A percentile compares a stretch with the other conserved stretches of the same genome.
Evolutionary conservation across 352 stramenopile species (phyloP).

Genomic region (Phytopythium ostracodes): DNA sequence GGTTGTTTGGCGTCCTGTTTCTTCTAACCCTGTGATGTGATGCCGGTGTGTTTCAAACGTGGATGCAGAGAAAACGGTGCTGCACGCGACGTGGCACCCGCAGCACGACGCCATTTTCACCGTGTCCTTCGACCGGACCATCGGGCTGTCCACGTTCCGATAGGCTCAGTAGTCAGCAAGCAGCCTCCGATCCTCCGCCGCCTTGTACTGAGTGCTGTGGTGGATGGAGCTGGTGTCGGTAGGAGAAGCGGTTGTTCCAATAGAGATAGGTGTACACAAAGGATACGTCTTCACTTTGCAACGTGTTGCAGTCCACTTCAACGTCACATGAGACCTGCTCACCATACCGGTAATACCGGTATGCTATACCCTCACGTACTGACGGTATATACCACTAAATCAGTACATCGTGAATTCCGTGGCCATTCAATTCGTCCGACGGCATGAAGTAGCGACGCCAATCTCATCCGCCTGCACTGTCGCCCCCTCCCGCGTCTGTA

Average conservation of each 20-base stretch:
- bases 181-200: background rate
- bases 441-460: background rate
- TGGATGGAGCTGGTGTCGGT: background rate
- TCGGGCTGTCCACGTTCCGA: conserved; percentile 75
- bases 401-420: background rate
- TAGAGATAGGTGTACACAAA: conserved; percentile 3
- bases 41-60: too few species aligned
- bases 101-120: conserved; percentile 84
- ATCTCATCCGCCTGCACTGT: background rate
- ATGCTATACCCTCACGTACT: background rate
- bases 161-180: conserved; percentile 12
- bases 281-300: too few species aligned
- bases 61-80: conserved; percentile 66
- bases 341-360: too few species aligned
- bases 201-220: background rate
- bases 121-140: conserved; percentile 75
- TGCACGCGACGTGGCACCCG: conserved; percentile 84
- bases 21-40: too few species aligned
- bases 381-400: background rate
- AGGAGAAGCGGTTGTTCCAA: background rate
- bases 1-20: too few species aligned
- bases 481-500: background rate
- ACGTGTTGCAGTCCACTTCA: too few species aligned
- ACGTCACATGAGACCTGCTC: too few species aligned
- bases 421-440: background rate